Evolutionary conservation across 495 filamentous ascomycete genomes (phyloP).

Genomic region (Aspergillus ellipticus): DNA sequence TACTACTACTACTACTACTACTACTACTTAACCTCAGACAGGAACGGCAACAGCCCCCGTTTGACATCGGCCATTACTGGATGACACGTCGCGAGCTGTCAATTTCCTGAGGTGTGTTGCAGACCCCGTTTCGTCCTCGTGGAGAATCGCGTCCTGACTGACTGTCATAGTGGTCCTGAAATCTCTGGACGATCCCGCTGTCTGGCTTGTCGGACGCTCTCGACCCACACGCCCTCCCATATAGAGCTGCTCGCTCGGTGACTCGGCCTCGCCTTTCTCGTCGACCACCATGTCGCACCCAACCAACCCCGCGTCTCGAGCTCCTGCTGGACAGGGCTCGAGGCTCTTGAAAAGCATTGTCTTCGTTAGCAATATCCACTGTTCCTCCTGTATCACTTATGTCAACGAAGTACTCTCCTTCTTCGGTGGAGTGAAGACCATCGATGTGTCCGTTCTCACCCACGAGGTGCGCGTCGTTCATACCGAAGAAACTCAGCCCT

Average conservation of each 20-base stretch:
- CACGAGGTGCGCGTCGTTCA: constrained; percentile 44
- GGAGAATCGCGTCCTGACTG: not conserved
- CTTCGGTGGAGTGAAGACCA: constrained; percentile 28
- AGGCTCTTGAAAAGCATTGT: constrained; percentile 31
- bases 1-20: no score
- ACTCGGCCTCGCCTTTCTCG: not conserved
- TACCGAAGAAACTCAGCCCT: constrained; percentile 22
- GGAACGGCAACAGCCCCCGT: not conserved
- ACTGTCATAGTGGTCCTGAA: not conserved
- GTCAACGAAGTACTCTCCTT: constrained; percentile 39
- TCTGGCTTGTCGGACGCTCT: not conserved
- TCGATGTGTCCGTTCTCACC: constrained; percentile 45
- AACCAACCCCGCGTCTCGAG: not conserved
- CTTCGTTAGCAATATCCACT: constrained; percentile 50
- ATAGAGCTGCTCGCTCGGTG: not conserved
- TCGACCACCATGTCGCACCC: constrained; percentile 12
- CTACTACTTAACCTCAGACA: not conserved
- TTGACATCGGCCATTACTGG: not conserved
- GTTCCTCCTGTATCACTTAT: constrained; percentile 50
- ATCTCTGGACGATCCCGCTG: not conserved
- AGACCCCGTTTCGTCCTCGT: not conserved
- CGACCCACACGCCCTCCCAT: not conserved
- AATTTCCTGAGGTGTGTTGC: not conserved
- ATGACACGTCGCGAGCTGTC: not conserved
- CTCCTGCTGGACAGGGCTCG: not conserved